Conservation (phyloP, 2,329 filamentous ascomycete genomes). For the Neofusicoccum kwambonambiense region DNA sequence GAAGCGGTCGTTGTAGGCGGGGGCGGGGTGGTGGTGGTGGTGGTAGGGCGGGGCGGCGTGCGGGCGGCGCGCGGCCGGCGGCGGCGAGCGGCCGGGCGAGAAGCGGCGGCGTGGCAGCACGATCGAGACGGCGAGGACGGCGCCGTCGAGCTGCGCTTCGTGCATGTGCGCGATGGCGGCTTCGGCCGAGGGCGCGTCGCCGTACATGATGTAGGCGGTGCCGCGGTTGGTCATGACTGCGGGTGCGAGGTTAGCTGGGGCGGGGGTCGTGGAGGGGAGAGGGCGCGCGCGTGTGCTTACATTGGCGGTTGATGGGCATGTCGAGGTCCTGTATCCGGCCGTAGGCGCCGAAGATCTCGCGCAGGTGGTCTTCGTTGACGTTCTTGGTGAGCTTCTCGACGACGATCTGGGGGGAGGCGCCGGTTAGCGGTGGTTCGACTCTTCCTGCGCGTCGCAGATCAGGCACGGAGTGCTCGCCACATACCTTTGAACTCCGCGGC, state of each 20-base stretch:
- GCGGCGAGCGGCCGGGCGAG: slow-evolving; percentile 65
- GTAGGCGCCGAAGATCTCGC: slow-evolving; percentile 89
- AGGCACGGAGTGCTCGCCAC: slow-evolving; percentile 4
- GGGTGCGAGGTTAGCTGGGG: slow-evolving; percentile 50
- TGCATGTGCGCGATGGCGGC: slow-evolving; percentile 95
- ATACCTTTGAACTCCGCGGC: slow-evolving; percentile 39
- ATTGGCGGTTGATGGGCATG: slow-evolving; percentile 82
- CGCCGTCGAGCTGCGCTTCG: slow-evolving; percentile 88
- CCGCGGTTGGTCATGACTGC: slow-evolving; percentile 85
- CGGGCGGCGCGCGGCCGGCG: slow-evolving; percentile 61
- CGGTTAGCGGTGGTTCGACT: background rate
- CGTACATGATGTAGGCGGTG: slow-evolving; percentile 87
- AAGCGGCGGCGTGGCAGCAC: slow-evolving; percentile 82
- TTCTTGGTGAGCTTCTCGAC: slow-evolving; percentile 96
- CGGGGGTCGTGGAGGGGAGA: slow-evolving; percentile 15
- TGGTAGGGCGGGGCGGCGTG: slow-evolving; percentile 58
- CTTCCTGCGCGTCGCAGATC: no score
- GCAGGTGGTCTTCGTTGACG: slow-evolving; percentile 81
- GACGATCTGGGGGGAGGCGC: slow-evolving; percentile 65
- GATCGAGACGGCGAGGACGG: slow-evolving; percentile 80
- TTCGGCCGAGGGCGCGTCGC: slow-evolving; percentile 75
- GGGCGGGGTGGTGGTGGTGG: slow-evolving; percentile 52
- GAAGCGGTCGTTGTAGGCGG: no score
- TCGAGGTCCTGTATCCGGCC: slow-evolving; percentile 84
- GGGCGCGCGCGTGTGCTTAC: slow-evolving; percentile 49